Evolutionary conservation across 345 rosid species (phyloP).

Genomic region (Chamaenerion angustifolium): DNA sequence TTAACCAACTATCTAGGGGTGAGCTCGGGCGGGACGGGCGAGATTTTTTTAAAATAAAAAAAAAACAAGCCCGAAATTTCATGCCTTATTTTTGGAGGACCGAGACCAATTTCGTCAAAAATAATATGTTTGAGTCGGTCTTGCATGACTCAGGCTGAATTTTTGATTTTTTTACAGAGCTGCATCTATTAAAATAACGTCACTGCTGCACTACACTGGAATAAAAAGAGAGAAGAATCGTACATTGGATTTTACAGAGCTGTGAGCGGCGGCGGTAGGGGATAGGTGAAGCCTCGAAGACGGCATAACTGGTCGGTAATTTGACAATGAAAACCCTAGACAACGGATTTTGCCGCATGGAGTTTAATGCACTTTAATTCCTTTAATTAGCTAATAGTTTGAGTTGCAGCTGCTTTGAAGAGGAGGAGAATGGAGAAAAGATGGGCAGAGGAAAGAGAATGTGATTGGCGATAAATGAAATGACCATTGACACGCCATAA

Average conservation of each 20-base stretch:
- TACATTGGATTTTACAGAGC: not conserved
- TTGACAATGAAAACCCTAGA: conserved; percentile 1
- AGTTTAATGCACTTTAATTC: not conserved
- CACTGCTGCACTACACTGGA: not conserved
- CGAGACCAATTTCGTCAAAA: too few relatives aligned
- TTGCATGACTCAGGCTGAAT: too few relatives aligned
- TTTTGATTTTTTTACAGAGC: too few relatives aligned
- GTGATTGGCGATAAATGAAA: not conserved
- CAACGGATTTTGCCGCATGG: not conserved
- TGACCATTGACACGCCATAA: conserved; percentile 1
- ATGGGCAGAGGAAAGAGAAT: not conserved
- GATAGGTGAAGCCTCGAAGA: not conserved
- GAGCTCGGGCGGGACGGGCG: too few relatives aligned
- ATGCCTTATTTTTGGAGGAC: too few relatives aligned
- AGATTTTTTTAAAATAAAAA: too few relatives aligned
- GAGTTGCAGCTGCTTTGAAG: not conserved
- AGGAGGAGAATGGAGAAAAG: not conserved
- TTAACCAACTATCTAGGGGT: too few relatives aligned
- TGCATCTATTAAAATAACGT: too few relatives aligned
- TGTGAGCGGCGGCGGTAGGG: not conserved
- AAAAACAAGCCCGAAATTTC: too few relatives aligned
- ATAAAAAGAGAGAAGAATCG: not conserved
- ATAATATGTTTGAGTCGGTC: too few relatives aligned
- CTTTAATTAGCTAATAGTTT: not conserved
- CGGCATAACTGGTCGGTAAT: not conserved